Evolutionary conservation across 345 rosid species (phyloP).

Genomic region (Citrus sp.): DNA sequence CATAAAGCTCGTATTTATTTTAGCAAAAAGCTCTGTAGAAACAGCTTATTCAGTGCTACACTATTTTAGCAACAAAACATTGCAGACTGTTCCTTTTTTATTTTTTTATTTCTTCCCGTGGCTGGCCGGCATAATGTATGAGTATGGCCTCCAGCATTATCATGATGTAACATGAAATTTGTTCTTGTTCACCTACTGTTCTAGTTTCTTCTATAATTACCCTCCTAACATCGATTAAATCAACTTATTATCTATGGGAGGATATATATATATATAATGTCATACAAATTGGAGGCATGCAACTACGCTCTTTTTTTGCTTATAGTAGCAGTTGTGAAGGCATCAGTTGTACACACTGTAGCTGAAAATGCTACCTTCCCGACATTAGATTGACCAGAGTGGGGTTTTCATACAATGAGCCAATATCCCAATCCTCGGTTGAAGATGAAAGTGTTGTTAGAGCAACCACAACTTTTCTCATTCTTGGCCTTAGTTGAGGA

Average conservation of each 20-base stretch:
- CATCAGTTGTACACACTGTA: not conserved
- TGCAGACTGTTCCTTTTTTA: no score
- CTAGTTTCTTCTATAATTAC: not conserved
- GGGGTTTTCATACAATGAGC: slow-evolving; percentile 54
- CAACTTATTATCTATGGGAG: not conserved
- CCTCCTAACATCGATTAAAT: not conserved
- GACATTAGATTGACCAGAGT: slow-evolving; percentile 78
- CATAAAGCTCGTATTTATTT: no score
- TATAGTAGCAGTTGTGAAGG: not conserved
- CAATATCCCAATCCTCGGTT: slow-evolving; percentile 73
- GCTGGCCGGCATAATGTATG: not conserved
- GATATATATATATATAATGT: no score
- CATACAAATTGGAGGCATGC: no score
- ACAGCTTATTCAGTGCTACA: no score
- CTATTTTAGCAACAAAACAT: no score
- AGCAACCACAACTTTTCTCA: slow-evolving; percentile 91
- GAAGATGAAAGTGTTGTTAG: slow-evolving; percentile 77
- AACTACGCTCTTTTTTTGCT: no score
- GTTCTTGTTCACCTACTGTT: not conserved
- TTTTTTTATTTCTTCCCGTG: no score
- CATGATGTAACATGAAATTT: not conserved
- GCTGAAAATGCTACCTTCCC: slow-evolving; percentile 39
- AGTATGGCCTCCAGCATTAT: not conserved
- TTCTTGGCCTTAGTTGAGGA: slow-evolving; percentile 71
- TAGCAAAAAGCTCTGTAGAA: no score